Evolutionary conservation across 495 filamentous ascomycete species (phyloP), one percentile per base, ranked within the genome.

Genomic region (Neurospora cerealis): DNA sequence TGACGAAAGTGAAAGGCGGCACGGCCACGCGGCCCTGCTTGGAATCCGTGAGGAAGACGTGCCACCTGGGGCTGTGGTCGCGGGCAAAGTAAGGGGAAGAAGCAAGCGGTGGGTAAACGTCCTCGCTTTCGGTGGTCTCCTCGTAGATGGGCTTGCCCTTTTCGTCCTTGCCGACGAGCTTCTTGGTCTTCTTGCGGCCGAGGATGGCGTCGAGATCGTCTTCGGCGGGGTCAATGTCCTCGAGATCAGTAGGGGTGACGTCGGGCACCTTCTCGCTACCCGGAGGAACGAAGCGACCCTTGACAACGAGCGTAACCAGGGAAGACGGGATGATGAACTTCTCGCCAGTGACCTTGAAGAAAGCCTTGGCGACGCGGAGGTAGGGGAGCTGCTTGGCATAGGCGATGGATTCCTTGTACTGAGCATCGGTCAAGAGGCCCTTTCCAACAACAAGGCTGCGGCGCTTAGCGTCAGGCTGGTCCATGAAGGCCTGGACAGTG

Each of bases 291-390:
- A 99, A 91, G 73, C 96, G 93, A n/a, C 90, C 93, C 84, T 99
- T 99, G 75, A 99, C 87, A 66, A 99, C 93, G 71, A 99, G 91
- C 70, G 95, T 93, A 66, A 98, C 94, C 66, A 99, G 87, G 76
- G 93, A 96, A 77, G 91, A 92, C n/a, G 96, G 95, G 17, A 93
- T 96, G 79, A 98, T 91, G 80, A 90, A 93, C 73, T 90, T 92
- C 83, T 99, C 96, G 73, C 96, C 96, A 76, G 93, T 91, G 70
- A 99, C 96, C 86, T 99, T 99, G 89, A 99, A 99, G 84, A 96
- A 99, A 3, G 93, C 93, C 84, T 94, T 95, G 80, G 94, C 93
- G n/a, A 98, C 88, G 73, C 92, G 87, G 69, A 98, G 84, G 62
- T 88, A 86, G 0, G 96, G 96, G 15, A 99, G 84, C 81, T 97